Evolutionary conservation across 768 basidiomycete genomes (phyloP).

Genomic region (Rhodotorula toruloides): DNA sequence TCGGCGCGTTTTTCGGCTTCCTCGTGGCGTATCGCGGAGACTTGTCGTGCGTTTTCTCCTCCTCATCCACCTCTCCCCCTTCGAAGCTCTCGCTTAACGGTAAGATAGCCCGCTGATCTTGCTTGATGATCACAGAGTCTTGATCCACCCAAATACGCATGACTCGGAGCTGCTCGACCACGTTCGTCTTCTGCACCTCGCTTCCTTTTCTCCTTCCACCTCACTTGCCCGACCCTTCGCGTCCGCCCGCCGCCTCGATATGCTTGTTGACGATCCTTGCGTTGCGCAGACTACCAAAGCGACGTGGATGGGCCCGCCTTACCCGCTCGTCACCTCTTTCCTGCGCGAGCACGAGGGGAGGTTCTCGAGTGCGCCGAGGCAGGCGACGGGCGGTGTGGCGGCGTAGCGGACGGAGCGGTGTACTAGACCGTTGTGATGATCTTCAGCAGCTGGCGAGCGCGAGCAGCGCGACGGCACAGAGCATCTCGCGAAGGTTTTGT

Average conservation of each 20-base stretch:
- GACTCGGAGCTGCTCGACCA: slow-evolving; percentile 20
- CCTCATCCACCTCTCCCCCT: neutral
- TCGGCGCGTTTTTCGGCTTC: slow-evolving; percentile 35
- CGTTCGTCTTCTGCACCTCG: neutral
- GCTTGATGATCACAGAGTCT: neutral
- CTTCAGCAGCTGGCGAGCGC: too few species aligned
- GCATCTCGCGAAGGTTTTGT: too few species aligned
- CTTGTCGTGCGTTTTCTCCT: slow-evolving; percentile 3
- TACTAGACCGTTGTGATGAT: too few species aligned
- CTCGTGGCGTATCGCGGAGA: slow-evolving; percentile 34
- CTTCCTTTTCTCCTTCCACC: neutral
- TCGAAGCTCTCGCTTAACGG: too few species aligned
- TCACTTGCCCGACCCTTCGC: neutral
- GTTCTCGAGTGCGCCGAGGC: neutral
- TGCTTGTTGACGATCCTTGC: neutral
- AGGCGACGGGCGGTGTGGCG: too few species aligned
- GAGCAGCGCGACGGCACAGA: too few species aligned
- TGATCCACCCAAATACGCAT: slow-evolving; percentile 36
- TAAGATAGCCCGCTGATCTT: too few species aligned
- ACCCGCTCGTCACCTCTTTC: slow-evolving; percentile 7
- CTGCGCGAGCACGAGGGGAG: neutral
- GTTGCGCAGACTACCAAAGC: slow-evolving; percentile 13
- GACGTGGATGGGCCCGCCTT: slow-evolving; percentile 31
- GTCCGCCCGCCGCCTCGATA: neutral
- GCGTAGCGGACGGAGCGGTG: too few species aligned